phyloP scores from a whole-genome alignment of 805 yeast genomes.

The Vanderwaltozyma verrucispora region DNA sequence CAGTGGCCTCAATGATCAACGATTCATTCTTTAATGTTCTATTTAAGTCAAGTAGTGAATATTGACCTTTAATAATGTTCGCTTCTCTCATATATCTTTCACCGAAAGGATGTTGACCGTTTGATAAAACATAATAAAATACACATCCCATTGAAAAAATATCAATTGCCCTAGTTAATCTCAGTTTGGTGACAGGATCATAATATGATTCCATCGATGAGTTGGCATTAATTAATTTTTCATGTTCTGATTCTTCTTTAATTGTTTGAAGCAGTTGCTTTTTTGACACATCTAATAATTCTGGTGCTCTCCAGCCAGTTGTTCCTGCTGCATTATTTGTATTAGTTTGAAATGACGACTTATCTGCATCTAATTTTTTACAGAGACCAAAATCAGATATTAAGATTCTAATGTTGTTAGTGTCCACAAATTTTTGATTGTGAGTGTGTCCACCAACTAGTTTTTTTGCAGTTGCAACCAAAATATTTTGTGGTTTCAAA shows the following conservation, averaged over 20 bases:
- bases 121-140: slow-evolving; percentile 72
- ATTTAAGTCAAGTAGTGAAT: slow-evolving; percentile 35
- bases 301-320: slow-evolving; percentile 98
- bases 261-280: background rate
- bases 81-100: slow-evolving; percentile 80
- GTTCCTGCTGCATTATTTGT: slow-evolving; percentile 87
- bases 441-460: slow-evolving; percentile 10
- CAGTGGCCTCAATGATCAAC: slow-evolving; percentile 49
- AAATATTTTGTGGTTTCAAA: slow-evolving; percentile 85
- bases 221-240: background rate
- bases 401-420: slow-evolving; percentile 47
- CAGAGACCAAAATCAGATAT: slow-evolving; percentile 96
- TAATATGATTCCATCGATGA: slow-evolving; percentile 13
- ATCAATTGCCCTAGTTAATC: slow-evolving; percentile 84
- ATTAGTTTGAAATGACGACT: slow-evolving; percentile 87
- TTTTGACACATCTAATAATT: slow-evolving; percentile 37
- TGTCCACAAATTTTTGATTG: slow-evolving; percentile 17
- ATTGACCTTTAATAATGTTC: slow-evolving; percentile 65
- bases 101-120: slow-evolving; percentile 94
- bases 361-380: slow-evolving; percentile 82
- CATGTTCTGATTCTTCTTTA: slow-evolving; percentile 2
- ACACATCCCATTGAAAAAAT: slow-evolving; percentile 93
- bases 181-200: slow-evolving; percentile 37
- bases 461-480: slow-evolving; percentile 63
- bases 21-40: slow-evolving; percentile 17